Evolutionary conservation across 169 alveolate genomes (phyloP).

Genomic region (Eimeria falciformis): DNA sequence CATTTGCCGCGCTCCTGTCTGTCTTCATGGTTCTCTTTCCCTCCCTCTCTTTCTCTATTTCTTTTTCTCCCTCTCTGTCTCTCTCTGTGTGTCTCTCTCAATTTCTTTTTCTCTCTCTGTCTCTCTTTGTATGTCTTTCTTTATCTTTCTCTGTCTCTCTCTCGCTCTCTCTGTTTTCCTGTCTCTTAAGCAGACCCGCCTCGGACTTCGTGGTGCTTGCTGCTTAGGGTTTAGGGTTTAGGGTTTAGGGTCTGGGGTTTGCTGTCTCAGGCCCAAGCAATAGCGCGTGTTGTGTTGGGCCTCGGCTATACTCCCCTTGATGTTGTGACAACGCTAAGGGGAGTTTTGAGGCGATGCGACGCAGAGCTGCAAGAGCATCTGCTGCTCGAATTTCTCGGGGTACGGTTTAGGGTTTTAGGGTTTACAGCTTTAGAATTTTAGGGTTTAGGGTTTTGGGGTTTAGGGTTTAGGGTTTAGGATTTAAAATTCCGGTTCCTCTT

Average conservation of each 20-base stretch:
- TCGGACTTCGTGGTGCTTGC: neutral
- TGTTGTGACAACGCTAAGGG: constrained; percentile 62
- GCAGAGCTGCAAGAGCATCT: constrained; percentile 74
- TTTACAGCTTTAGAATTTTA: neutral
- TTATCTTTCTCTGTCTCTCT: neutral
- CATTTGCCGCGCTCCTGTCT: neutral
- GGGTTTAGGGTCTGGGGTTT: constrained; percentile 27
- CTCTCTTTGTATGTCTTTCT: no score
- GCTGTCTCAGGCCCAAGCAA: neutral
- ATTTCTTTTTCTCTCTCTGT: neutral
- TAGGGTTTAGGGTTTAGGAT: neutral
- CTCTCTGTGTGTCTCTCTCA: no score
- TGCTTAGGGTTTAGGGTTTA: neutral
- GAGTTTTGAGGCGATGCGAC: constrained; percentile 70
- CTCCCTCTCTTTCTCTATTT: no score
- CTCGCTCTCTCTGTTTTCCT: no score
- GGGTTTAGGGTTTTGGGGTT: neutral
- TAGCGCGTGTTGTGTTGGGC: neutral
- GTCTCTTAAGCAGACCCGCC: no score
- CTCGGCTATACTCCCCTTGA: constrained; percentile 43
- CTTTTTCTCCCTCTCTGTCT: no score
- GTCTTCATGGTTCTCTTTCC: no score
- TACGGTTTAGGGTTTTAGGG: neutral
- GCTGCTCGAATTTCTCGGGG: constrained; percentile 70
- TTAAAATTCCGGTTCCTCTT: neutral